These are phyloP conservation scores for Suillus placidus DNA, from an alignment of 768 basidiomycete species.

Conservation along the genomic window DNA sequence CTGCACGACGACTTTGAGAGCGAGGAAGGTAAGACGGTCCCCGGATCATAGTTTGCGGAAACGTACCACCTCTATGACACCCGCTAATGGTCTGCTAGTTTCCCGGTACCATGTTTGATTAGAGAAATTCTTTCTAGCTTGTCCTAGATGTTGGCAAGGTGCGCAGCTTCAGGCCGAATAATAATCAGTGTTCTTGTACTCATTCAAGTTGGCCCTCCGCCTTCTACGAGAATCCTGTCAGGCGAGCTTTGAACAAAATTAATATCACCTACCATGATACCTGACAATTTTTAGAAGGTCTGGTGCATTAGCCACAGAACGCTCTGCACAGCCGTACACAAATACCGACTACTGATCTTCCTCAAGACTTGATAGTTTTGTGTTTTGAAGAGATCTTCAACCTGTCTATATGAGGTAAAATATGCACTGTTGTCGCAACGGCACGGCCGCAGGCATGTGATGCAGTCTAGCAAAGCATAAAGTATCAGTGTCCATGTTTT, in stretches of 20 bases:
- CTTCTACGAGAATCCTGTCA: conserved; percentile 28
- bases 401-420: neutral
- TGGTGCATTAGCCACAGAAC: conserved; percentile 34
- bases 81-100: conserved; percentile 22
- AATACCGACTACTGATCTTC: neutral
- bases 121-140: conserved; percentile 24
- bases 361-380: neutral
- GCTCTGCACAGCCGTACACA: conserved; percentile 23
- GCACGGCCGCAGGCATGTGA: neutral
- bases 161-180: neutral
- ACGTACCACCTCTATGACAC: conserved; percentile 15
- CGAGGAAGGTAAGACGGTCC: conserved; percentile 34
- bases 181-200: neutral
- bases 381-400: neutral
- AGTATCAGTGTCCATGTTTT: too few relatives aligned
- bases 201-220: too few relatives aligned
- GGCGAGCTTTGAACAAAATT: conserved; percentile 15
- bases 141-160: conserved; percentile 34
- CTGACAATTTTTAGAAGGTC: conserved; percentile 18
- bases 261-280: neutral
- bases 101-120: conserved; percentile 20
- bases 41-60: too few relatives aligned
- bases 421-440: neutral
- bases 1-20: conserved; percentile 38
- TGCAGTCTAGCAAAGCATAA: neutral